These are phyloP conservation scores for Bolboschoenoplectus hybrid DNA, from an alignment of 202 grass and related monocot species.

Conservation along the genomic window DNA sequence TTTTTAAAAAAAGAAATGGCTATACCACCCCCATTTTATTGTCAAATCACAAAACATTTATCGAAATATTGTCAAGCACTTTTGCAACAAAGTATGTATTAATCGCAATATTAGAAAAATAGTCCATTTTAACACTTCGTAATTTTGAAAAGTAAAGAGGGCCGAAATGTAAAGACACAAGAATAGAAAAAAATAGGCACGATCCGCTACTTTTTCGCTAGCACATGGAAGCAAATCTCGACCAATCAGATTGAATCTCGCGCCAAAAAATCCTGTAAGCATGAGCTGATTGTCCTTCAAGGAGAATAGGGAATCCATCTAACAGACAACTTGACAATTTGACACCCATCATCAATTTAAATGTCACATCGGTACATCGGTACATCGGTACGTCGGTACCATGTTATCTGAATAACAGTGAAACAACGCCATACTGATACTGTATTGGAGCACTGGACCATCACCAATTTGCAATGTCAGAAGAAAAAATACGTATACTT, in stretches of 20 bases:
- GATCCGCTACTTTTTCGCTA: neutral
- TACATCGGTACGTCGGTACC: neutral
- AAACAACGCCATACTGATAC: neutral
- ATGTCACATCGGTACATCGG: neutral
- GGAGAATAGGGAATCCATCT: no score
- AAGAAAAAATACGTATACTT: neutral
- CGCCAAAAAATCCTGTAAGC: no score
- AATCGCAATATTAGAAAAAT: no score
- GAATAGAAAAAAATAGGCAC: no score
- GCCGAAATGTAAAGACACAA: neutral
- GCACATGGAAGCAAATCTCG: no score
- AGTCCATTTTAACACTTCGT: neutral
- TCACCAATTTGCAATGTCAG: neutral
- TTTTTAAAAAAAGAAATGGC: no score
- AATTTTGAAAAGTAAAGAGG: neutral
- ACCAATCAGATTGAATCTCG: no score
- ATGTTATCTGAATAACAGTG: neutral
- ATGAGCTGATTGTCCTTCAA: neutral
- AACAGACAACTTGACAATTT: neutral
- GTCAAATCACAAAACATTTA: no score
- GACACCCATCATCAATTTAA: neutral
- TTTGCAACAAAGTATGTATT: no score
- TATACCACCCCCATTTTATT: no score
- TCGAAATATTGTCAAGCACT: no score
- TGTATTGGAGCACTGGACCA: neutral